Percentiles rank a stretch among this genome's conserved stretches.
phyloP scores from a whole-genome alignment of 2,329 filamentous ascomycete species.

The Colletotrichum cordylinicola region DNA sequence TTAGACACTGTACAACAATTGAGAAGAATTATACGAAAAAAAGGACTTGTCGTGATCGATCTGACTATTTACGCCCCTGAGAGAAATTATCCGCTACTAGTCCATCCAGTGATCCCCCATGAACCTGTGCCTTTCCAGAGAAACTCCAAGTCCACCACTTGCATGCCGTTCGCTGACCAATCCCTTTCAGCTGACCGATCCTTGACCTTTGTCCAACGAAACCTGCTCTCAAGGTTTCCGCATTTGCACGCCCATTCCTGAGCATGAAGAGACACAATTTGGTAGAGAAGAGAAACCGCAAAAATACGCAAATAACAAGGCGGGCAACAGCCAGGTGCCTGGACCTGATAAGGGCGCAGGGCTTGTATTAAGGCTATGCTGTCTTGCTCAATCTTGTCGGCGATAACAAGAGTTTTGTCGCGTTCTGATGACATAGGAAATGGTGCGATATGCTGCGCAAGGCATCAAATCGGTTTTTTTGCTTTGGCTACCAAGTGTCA shows the following conservation, averaged over 20 bases:
- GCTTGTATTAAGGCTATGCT: constrained; percentile 6
- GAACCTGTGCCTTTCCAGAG: neutral
- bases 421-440: neutral
- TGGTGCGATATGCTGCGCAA: neutral
- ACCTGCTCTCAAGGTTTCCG: neutral
- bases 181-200: neutral
- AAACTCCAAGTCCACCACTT: neutral
- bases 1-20: neutral
- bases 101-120: neutral
- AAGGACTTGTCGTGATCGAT: neutral
- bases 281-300: neutral
- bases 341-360: neutral
- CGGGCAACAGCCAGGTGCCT: neutral
- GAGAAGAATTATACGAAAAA: neutral
- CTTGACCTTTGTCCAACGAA: neutral
- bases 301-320: neutral
- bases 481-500: neutral
- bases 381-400: neutral
- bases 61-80: neutral
- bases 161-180: neutral
- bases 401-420: neutral
- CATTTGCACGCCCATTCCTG: neutral
- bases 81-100: neutral
- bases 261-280: neutral
- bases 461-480: neutral